These are phyloP conservation scores for Acrodontium crateriforme DNA, from an alignment of 2,329 filamentous ascomycete species.

Conservation along the genomic window DNA sequence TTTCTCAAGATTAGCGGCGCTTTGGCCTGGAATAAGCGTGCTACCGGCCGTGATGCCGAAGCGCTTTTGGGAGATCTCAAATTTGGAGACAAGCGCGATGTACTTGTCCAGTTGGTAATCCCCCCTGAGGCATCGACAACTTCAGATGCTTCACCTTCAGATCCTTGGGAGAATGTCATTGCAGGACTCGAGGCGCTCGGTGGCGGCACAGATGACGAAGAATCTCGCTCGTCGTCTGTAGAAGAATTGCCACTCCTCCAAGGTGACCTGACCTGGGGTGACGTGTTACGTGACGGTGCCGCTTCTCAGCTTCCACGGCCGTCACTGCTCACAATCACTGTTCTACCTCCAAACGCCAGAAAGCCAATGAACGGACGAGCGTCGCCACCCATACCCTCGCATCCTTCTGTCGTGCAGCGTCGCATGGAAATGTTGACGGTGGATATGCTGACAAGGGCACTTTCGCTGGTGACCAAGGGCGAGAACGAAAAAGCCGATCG, in stretches of 20 bases:
- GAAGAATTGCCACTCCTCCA: slow-evolving; percentile 93
- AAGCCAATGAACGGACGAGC: slow-evolving; percentile 22
- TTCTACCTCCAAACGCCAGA: slow-evolving; percentile 53
- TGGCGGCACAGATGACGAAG: slow-evolving; percentile 73
- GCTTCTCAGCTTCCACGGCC: slow-evolving; percentile 76
- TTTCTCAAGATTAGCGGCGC: slow-evolving; percentile 98
- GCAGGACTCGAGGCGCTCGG: slow-evolving; percentile 89
- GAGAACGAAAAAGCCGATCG: slow-evolving; percentile 92
- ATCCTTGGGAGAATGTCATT: slow-evolving; percentile 94
- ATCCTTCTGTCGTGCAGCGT: slow-evolving; percentile 86
- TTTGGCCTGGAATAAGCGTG: slow-evolving; percentile 89
- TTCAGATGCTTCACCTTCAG: slow-evolving; percentile 76
- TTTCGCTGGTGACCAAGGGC: slow-evolving; percentile 78
- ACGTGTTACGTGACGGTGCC: slow-evolving; percentile 79
- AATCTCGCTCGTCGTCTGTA: slow-evolving; percentile 68
- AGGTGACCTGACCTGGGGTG: slow-evolving; percentile 84
- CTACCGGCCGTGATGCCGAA: slow-evolving; percentile 86
- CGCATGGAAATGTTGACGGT: slow-evolving; percentile 96
- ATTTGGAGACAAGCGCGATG: slow-evolving; percentile 90
- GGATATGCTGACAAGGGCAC: slow-evolving; percentile 87
- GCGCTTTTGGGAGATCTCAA: slow-evolving; percentile 80
- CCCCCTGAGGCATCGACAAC: slow-evolving; percentile 61
- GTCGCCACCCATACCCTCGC: slow-evolving; percentile 74
- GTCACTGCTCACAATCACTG: slow-evolving; percentile 85
- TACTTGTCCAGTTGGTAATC: slow-evolving; percentile 88